Percentiles rank a stretch among this genome's conserved stretches.
Conservation (phyloP, 2,329 filamentous ascomycete species). For the Gliomastix tumulicola region DNA sequence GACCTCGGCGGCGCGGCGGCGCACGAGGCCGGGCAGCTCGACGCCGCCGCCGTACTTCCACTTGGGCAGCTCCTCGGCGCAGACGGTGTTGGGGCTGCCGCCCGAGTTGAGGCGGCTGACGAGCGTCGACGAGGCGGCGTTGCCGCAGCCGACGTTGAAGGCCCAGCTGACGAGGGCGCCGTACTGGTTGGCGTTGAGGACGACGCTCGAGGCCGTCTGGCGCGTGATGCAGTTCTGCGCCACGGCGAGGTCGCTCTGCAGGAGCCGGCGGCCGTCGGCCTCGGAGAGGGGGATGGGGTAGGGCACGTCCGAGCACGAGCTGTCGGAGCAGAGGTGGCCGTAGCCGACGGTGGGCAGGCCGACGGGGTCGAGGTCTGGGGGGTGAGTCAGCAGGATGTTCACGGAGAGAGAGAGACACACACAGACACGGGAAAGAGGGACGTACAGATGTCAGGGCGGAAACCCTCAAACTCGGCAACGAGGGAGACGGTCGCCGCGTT, state of each 20-base stretch:
- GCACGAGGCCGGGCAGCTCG: conserved; percentile 29
- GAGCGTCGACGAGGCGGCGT: conserved; percentile 28
- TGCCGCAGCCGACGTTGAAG: conserved; percentile 41
- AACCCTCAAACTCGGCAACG: conserved; percentile 7
- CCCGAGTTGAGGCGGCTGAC: conserved; percentile 34
- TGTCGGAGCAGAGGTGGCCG: conserved; percentile 36
- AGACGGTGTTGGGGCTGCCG: conserved; percentile 31
- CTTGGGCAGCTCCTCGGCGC: conserved; percentile 35
- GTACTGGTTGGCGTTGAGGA: conserved; percentile 42
- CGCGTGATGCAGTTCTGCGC: conserved; percentile 29
- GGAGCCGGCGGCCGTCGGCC: conserved; percentile 28
- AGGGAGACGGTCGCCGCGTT: conserved; percentile 6
- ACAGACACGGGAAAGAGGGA: not conserved
- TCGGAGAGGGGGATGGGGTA: conserved; percentile 37
- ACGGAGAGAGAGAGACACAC: not conserved
- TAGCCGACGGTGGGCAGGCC: conserved; percentile 42
- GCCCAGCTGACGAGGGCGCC: conserved; percentile 44
- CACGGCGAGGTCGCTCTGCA: conserved; percentile 26
- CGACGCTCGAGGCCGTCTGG: conserved; percentile 16
- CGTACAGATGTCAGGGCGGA: conserved; percentile 5
- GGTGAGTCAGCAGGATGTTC: not conserved
- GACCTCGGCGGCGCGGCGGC: conserved; percentile 36
- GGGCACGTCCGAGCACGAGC: conserved; percentile 33
- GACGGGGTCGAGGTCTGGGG: conserved; percentile 26
- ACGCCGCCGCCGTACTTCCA: conserved; percentile 35